Conservation (phyloP, 805 yeast genomes). For the Metschnikowia orientalis region DNA sequence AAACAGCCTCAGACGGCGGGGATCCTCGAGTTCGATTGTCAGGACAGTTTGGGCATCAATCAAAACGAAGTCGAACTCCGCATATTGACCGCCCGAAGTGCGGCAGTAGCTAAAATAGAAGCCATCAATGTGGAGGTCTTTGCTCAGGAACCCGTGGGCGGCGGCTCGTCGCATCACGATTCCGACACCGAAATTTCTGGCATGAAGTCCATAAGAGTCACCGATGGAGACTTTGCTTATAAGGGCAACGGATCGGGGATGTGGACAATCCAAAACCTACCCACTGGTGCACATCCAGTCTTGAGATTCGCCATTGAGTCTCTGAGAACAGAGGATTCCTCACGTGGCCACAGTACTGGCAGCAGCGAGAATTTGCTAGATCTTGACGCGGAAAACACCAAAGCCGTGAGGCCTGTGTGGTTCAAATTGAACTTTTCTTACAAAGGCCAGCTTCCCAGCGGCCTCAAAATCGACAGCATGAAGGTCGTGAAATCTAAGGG, state of each 20-base stretch:
- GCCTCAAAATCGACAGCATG: constrained; percentile 62
- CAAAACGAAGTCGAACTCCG: constrained; percentile 62
- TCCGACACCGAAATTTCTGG: constrained; percentile 20
- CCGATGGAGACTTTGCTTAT: constrained; percentile 72
- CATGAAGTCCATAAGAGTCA: constrained; percentile 56
- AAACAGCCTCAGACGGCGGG: constrained; percentile 37
- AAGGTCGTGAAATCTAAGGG: constrained; percentile 57
- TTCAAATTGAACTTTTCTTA: constrained; percentile 50
- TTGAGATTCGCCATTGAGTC: constrained; percentile 52
- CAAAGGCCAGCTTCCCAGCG: constrained; percentile 73
- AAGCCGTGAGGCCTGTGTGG: constrained; percentile 27
- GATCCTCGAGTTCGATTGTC: constrained; percentile 50
- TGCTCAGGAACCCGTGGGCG: constrained; percentile 13
- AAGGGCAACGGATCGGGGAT: constrained; percentile 50
- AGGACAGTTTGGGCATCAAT: constrained; percentile 47
- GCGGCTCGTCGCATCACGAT: constrained; percentile 5
- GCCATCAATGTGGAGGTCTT: constrained; percentile 26
- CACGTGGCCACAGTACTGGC: too few species aligned
- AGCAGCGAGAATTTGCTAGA: constrained; percentile 3
- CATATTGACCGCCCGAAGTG: constrained; percentile 37
- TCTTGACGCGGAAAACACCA: background rate
- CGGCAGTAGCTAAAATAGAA: constrained; percentile 32
- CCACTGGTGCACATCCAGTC: constrained; percentile 64
- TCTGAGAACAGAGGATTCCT: background rate
- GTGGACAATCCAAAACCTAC: constrained; percentile 59